phyloP scores from a whole-genome alignment of 2,329 filamentous ascomycete genomes.

The Hymenoscyphus occultus region DNA sequence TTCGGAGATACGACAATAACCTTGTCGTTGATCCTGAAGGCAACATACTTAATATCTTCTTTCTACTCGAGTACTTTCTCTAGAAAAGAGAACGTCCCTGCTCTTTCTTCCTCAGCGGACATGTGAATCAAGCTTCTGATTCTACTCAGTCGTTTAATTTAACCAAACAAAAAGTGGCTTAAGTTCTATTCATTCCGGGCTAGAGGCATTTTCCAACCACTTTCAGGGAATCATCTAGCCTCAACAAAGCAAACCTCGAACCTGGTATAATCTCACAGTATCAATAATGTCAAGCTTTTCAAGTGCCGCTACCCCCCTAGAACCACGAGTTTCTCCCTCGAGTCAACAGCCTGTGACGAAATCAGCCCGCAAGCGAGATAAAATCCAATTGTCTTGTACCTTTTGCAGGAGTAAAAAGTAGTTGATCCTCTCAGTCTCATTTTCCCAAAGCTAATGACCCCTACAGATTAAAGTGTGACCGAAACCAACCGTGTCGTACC shows the following conservation, averaged over 20 bases:
- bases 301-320: background rate
- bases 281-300: constrained; percentile 7
- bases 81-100: too few species aligned
- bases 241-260: background rate
- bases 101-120: background rate
- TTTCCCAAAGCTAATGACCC: background rate
- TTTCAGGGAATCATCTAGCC: background rate
- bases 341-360: background rate
- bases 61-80: background rate
- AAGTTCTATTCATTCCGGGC: background rate
- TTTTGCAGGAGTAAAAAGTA: constrained; percentile 18
- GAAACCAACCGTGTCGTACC: constrained; percentile 48
- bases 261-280: too few species aligned
- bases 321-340: background rate
- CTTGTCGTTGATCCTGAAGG: too few species aligned
- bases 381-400: constrained; percentile 18
- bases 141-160: background rate
- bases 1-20: background rate
- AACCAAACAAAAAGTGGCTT: background rate
- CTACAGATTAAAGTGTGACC: constrained; percentile 47
- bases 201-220: background rate
- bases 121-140: background rate
- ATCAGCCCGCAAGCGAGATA: constrained; percentile 14
- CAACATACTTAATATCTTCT: background rate
- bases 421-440: background rate